phyloP scores from a whole-genome alignment of 768 basidiomycete genomes.

The Calocera cornea region DNA sequence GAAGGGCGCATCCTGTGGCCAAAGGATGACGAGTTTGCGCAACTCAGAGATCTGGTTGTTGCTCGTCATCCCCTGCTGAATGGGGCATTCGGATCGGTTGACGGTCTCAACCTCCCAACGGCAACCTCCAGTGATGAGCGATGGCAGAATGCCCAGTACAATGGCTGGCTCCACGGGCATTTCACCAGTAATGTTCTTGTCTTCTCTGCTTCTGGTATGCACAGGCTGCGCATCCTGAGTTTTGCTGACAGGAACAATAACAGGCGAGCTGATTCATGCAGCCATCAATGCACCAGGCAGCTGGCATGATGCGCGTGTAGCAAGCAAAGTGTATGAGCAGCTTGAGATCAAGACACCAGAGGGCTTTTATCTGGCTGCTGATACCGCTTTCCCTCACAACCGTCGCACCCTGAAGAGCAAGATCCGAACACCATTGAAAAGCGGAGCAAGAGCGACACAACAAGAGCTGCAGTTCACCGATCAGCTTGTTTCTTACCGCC shows the following conservation, averaged over 20 bases:
- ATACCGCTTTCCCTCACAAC: constrained; percentile 36
- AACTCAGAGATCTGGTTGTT: constrained; percentile 15
- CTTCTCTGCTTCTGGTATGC: constrained; percentile 24
- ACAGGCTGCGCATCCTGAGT: background rate
- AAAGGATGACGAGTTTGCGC: background rate
- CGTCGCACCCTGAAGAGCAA: constrained; percentile 21
- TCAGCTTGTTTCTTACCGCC: constrained; percentile 33
- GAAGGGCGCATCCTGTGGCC: constrained; percentile 26
- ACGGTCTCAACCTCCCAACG: constrained; percentile 30
- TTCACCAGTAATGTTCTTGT: constrained; percentile 30
- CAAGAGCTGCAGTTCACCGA: constrained; percentile 17
- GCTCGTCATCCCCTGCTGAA: constrained; percentile 22
- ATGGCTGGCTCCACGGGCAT: constrained; percentile 33
- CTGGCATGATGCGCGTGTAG: constrained; percentile 37
- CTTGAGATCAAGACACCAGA: constrained; percentile 26
- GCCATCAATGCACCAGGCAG: constrained; percentile 33
- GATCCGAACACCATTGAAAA: constrained; percentile 31
- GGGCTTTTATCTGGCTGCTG: constrained; percentile 32
- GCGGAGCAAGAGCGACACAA: constrained; percentile 10
- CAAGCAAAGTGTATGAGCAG: constrained; percentile 29
- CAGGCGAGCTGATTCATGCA: constrained; percentile 28
- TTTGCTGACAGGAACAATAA: too few relatives aligned
- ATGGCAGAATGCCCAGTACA: constrained; percentile 36
- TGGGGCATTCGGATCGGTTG: constrained; percentile 33
- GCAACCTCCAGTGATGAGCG: constrained; percentile 29